Evolutionary conservation across 1,139 yeast species (phyloP), one percentile per base, ranked within the genome.

Genomic region (Arxiozyma heterogenica): DNA sequence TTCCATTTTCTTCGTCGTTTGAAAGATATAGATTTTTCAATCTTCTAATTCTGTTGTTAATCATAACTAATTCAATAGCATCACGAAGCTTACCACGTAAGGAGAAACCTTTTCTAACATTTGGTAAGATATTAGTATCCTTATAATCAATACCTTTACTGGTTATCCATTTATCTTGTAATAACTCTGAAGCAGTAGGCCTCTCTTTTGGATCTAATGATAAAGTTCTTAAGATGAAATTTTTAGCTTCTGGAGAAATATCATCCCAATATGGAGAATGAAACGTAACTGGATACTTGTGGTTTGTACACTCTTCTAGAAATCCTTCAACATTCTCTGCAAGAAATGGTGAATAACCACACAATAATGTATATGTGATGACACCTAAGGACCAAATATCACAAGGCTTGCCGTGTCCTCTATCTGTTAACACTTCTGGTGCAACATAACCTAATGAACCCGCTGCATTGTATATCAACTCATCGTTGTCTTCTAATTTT

Each of bases 401-500:
- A 69, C 95, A 90, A 1, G 96, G 91, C 65, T 86, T 88, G 46
- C 95, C 94, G 70, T 90, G 96, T 7, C 96, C 96, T 44, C 75
- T 71, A 7, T 86, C 84, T 51, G 79, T 70, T 43, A 90, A 75
- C 4, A 90, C 93, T 67, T 90, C 97, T 0, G 97, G 97, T 0
- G 97, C 96, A 6, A 95, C 96, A 67, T 90, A 90, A 2, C 96
- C 96, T 70, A 89, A 83, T 1, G 95, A 85, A 0, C 97, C 97
- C 0, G 96, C 96, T 51, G 88, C 83, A 34, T 86, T 77, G 30
- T 82, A 84, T 56, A 91, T 75, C 58, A 83, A 77, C 58, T 88
- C 91, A 61, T 81, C 78, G 5, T 69, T 69, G 21, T 75, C 70
- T 55, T 77, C 75, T 61, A 90, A 72, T 58, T 80, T 76, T 68